A percentile compares a stretch with the other conserved stretches of the same genome.
These are phyloP conservation scores for Nepenthes gracilis DNA, from an alignment of 148 eudicot species.

Conservation along the genomic window DNA sequence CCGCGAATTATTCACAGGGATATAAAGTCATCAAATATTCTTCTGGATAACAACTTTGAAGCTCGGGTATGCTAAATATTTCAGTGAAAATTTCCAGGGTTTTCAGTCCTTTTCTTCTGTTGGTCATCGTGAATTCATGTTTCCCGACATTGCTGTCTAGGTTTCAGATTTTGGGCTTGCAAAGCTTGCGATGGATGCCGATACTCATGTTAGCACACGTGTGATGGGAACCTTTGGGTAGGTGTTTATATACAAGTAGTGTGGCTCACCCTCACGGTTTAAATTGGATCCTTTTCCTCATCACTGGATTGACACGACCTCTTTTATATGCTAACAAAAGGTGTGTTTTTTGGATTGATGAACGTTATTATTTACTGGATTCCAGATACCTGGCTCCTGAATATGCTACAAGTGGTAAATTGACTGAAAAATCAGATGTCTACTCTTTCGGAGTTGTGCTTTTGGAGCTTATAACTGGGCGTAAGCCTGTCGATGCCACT, in stretches of 20 bases:
- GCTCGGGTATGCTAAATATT: slow-evolving; percentile 42
- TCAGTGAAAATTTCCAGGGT: neutral
- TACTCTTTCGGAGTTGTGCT: slow-evolving; percentile 91
- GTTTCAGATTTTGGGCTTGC: slow-evolving; percentile 98
- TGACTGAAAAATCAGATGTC: slow-evolving; percentile 94
- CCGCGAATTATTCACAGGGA: slow-evolving; percentile 71
- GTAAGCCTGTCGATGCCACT: slow-evolving; percentile 73
- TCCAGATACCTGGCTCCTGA: slow-evolving; percentile 96
- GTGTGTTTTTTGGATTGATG: neutral
- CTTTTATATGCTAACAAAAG: too few species aligned
- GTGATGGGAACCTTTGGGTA: slow-evolving; percentile 99
- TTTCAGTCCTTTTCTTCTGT: neutral
- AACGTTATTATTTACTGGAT: slow-evolving; percentile 5
- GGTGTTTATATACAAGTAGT: slow-evolving; percentile 4
- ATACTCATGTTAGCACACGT: slow-evolving; percentile 83
- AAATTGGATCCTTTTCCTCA: too few species aligned
- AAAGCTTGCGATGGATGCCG: slow-evolving; percentile 52
- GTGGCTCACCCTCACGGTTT: neutral
- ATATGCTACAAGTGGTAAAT: slow-evolving; percentile 83
- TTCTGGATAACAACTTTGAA: slow-evolving; percentile 52
- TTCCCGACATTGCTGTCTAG: slow-evolving; percentile 19
- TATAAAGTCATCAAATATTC: slow-evolving; percentile 68
- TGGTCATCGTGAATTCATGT: neutral
- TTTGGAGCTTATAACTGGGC: slow-evolving; percentile 87
- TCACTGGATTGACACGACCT: too few species aligned